phyloP scores from a whole-genome alignment of 2,329 filamentous ascomycete species.

The Sporothrix mexicana region DNA sequence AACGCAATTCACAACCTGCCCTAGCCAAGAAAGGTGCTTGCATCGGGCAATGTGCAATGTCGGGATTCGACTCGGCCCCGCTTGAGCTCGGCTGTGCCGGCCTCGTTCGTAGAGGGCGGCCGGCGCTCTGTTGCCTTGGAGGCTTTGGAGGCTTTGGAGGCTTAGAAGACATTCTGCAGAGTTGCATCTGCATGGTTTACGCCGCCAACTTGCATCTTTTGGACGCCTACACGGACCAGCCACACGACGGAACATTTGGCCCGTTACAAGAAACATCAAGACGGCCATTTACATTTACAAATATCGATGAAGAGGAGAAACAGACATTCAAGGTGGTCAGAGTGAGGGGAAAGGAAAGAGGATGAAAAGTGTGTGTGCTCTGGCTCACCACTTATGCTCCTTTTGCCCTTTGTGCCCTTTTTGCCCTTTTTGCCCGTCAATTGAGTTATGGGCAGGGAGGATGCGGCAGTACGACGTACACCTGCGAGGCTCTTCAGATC shows the following conservation, averaged over 20 bases:
- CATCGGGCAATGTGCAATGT: neutral
- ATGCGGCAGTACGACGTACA: neutral
- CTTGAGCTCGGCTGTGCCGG: neutral
- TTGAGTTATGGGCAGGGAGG: neutral
- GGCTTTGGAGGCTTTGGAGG: neutral
- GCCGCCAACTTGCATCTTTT: slow-evolving; percentile 24
- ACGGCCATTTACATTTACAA: no score
- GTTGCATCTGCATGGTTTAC: slow-evolving; percentile 15
- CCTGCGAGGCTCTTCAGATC: neutral
- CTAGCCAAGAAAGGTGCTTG: neutral
- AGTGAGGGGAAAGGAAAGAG: neutral
- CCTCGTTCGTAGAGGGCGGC: neutral
- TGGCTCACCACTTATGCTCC: slow-evolving; percentile 1
- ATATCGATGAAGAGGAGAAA: neutral
- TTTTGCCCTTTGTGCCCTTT: neutral
- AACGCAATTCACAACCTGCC: neutral
- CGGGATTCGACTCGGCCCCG: slow-evolving; percentile 13
- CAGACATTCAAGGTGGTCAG: neutral
- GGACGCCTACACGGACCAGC: slow-evolving; percentile 9
- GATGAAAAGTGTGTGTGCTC: neutral
- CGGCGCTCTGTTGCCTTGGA: neutral
- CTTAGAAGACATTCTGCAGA: neutral
- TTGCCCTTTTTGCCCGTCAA: neutral
- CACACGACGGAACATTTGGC: slow-evolving; percentile 8
- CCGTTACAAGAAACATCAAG: neutral